Evolutionary conservation across 805 yeast species (phyloP), one percentile per base, ranked within the genome.

Genomic region (Saccharomycopsis olivae): DNA sequence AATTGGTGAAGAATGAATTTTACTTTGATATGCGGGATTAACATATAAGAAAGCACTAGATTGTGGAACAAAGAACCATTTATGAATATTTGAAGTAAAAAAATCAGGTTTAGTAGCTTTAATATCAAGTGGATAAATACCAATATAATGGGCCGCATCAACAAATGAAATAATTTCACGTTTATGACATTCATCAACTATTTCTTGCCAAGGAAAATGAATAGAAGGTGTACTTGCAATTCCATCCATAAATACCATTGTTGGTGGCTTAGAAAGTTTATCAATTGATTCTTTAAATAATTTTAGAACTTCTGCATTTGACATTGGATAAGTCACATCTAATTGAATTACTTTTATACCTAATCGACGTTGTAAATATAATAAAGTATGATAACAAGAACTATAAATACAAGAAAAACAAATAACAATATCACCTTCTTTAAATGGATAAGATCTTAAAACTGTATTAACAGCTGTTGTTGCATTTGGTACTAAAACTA

Each of bases 61-160:
- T 33, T 73, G 62, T 3, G 85, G 82, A 17, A 66, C 65, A 47
- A 52, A 73, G 29, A 65, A 59, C 88, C 88, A 81, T 51, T 81
- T 81, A 61, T 81, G 88, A 15, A 79, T 58, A 50, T 80, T 81
- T 16, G 78, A 57, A 18, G 68, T 62, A 52, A 64, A 70, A 52
- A 76, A 80, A 50, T 78, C 86, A 0, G 86, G 83, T 35, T 63
- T 47, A 14, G 36, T 21, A 13, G 27, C 39, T 15, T 20, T 10
- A 9, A 45, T 28, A 24, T 45, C 38, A 17, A 41, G 18, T 10
- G 54, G 56, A 27, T 75, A 48, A 39, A 55, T 50, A 0, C 89
- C 89, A 27, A 73, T 62, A 1, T 74, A 69, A 52, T 81, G 89
- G 4, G 88, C 89, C 11, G 81, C 89, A 53, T 81, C 89, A 19